Evolutionary conservation across 2,329 filamentous ascomycete species (phyloP).

Genomic region (Niveomyces coronatus): DNA sequence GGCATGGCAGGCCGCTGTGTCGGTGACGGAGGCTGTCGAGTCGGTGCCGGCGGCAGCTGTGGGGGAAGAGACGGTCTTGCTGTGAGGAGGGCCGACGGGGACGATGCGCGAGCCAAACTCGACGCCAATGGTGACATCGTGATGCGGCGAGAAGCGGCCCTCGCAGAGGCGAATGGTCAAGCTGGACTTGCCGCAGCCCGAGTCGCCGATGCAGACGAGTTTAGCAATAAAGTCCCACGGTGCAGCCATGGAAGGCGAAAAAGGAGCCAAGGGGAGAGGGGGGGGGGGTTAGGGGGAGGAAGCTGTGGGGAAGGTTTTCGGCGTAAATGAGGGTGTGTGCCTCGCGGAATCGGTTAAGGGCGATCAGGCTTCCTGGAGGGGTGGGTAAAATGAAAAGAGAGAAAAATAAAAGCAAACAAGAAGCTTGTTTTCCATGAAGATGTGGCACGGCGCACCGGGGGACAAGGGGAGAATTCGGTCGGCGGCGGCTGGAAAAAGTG

Average conservation of each 20-base stretch:
- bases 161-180: conserved; percentile 93
- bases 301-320: background rate
- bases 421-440: too few species aligned
- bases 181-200: conserved; percentile 88
- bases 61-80: conserved; percentile 29
- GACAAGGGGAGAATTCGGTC: too few species aligned
- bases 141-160: conserved; percentile 85
- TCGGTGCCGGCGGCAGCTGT: conserved; percentile 14
- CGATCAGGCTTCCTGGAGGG: too few species aligned
- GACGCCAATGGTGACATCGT: conserved; percentile 95
- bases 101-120: conserved; percentile 93
- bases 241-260: conserved; percentile 41
- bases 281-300: background rate
- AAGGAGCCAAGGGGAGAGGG: background rate
- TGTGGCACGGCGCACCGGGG: too few species aligned
- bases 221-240: conserved; percentile 99
- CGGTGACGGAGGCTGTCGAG: conserved; percentile 4
- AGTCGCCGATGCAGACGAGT: conserved; percentile 95
- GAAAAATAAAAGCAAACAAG: too few species aligned
- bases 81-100: conserved; percentile 73
- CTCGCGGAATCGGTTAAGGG: too few species aligned
- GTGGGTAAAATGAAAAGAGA: too few species aligned
- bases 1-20: background rate
- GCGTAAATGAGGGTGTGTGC: too few species aligned
- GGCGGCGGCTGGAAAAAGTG: too few species aligned